A percentile compares a stretch with the other conserved stretches of the same genome.
Conservation (phyloP, 2,329 filamentous ascomycete genomes). For the Claviceps capensis region DNA sequence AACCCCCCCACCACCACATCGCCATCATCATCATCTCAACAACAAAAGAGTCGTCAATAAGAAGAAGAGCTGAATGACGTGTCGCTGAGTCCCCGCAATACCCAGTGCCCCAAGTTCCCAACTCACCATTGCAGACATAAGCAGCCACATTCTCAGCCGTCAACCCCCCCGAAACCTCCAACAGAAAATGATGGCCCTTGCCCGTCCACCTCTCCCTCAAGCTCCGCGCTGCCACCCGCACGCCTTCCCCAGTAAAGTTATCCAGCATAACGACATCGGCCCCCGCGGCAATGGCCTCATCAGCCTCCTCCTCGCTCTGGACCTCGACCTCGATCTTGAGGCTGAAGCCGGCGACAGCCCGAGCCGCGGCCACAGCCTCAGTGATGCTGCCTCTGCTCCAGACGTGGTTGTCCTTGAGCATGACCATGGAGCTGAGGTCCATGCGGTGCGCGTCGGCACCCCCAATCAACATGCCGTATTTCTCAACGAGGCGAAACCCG, state of each 20-base stretch:
- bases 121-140: slow-evolving; percentile 63
- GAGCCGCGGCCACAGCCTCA: slow-evolving; percentile 71
- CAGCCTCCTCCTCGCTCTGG: slow-evolving; percentile 72
- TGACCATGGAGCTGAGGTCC: slow-evolving; percentile 88
- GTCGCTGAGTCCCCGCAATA: too few relatives aligned
- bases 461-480: slow-evolving; percentile 93
- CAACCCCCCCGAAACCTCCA: slow-evolving; percentile 88
- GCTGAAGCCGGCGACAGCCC: slow-evolving; percentile 72
- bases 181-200: slow-evolving; percentile 51
- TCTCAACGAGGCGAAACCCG: slow-evolving; percentile 88
- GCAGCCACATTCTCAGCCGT: slow-evolving; percentile 68
- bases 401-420: slow-evolving; percentile 98
- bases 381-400: slow-evolving; percentile 83
- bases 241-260: slow-evolving; percentile 74
- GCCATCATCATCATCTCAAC: too few relatives aligned
- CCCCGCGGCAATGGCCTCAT: slow-evolving; percentile 80
- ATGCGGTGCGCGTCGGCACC: slow-evolving; percentile 86
- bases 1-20: too few relatives aligned
- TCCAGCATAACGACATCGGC: slow-evolving; percentile 97
- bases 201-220: slow-evolving; percentile 72
- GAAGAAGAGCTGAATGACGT: too few relatives aligned
- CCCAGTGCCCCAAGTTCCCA: too few relatives aligned
- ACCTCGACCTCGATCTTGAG: slow-evolving; percentile 96
- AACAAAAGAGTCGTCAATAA: too few relatives aligned
- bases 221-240: slow-evolving; percentile 58